phyloP scores from a whole-genome alignment of 2,329 filamentous ascomycete genomes.

The Pyrenophora graminea region DNA sequence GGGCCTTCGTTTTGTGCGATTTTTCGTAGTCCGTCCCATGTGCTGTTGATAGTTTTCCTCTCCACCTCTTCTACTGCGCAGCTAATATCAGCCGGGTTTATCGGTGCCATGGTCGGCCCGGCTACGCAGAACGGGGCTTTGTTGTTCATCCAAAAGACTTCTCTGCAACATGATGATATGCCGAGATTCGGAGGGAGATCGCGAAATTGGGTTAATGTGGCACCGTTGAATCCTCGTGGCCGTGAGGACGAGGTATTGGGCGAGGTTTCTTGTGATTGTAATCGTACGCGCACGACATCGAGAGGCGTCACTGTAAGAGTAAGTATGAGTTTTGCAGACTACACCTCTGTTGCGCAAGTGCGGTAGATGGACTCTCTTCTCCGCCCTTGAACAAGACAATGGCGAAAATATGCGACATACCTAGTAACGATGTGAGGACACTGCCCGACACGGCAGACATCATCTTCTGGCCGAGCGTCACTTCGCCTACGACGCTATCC shows the following conservation, averaged over 20 bases:
- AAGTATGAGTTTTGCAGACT: constrained; percentile 5
- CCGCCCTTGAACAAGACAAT: not conserved
- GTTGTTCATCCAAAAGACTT: constrained; percentile 95
- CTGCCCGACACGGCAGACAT: constrained; percentile 89
- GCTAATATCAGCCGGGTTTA: constrained; percentile 53
- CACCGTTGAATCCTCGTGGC: constrained; percentile 40
- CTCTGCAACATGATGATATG: constrained; percentile 91
- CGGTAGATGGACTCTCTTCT: no score
- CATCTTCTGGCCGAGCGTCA: constrained; percentile 90
- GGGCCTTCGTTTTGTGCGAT: constrained; percentile 92
- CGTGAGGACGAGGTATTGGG: constrained; percentile 57
- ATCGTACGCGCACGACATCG: constrained; percentile 91
- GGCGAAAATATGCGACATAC: constrained; percentile 3
- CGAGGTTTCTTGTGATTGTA: constrained; percentile 79
- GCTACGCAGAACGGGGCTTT: constrained; percentile 80
- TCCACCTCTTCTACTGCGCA: constrained; percentile 90
- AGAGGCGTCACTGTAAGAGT: constrained; percentile 74
- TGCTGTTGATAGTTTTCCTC: constrained; percentile 82
- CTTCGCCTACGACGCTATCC: constrained; percentile 60
- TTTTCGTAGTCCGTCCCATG: constrained; percentile 88
- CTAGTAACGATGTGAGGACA: constrained; percentile 80
- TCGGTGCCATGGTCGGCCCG: constrained; percentile 55
- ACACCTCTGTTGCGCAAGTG: no score
- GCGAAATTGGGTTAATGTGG: constrained; percentile 55
- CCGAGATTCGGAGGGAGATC: constrained; percentile 82